Evolutionary conservation across 1,284 basidiomycete species (phyloP), one percentile per base, ranked within the genome.

Genomic region (Leccinum olivaceoglutinosum): DNA sequence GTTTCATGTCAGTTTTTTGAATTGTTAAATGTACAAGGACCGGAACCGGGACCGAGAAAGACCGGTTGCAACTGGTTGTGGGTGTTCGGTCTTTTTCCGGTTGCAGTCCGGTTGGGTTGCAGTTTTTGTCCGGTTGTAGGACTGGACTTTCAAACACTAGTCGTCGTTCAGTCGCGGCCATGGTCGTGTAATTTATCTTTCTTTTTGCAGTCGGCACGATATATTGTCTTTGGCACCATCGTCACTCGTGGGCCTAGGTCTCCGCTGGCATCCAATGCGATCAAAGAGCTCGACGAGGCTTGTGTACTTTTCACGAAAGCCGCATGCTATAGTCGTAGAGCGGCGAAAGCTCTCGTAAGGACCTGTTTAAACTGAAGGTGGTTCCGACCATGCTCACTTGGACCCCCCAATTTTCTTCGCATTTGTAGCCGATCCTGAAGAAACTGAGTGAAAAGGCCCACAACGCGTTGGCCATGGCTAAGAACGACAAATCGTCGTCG

Each of bases 221-320:
- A 88, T 86, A 79, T 89, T 25, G 85, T 88, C 12, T 82, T 89
- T 68, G 87, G 87, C 7, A 84, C 86, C 6, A 82, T 90, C 14
- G 85, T 88, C 1, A 85, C 85, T 5, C 80, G 85, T 39, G 85
- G 84, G 11, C 87, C 88, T 8, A 74, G 79, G 6, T 85, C 83
- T 2, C 82, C 84, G 2, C 70, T 89, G 36, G 85, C 86, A 2
- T 75, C 80, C 29, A 79, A 81, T 21, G 87, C 87, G 5, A 83
- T 89, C 72, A 73, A 79, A 18, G 86, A 89, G 67, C 77, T 90
- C 4, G 86, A 87, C 36, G 80, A 83, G 60, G 85, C 86, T 0
- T 82, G 82, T 65, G 68, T 80, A 16, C 75, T 90, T n/a, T 90
- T 87, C 73, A 77, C 78, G 0, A 84, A 84, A 64, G 85, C 83